Base-by-base conservation (phyloP, 1,284 basidiomycete species). In the Lignosus rhinocerotis region DNA sequence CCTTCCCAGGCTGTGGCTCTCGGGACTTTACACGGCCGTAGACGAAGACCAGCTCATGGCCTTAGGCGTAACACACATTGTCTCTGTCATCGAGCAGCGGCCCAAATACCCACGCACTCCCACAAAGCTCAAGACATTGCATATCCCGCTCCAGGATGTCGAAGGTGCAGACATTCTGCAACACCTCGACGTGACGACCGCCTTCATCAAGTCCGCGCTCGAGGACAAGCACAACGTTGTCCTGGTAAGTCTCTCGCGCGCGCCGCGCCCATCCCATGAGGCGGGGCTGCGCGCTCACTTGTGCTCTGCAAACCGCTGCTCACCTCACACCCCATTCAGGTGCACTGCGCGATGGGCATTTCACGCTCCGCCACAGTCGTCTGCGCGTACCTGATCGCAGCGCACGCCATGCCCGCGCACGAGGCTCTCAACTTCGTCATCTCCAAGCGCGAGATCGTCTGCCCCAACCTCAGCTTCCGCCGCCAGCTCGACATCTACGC, bases 1-100 rank as follows among this genome's bases (percentile, higher is more conserved):
- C 65, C 67, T 82, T 0, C 82, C 86, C 6, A 80, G 84, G 16
- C 72, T 92, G 25, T 92, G 85, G 67, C 81, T 92, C 49, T 84
- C 87, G 2, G 85, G 86, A 66, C 78, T 80, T 59, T 76, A 73
- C 67, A 83, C 82, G 14, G 88, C 86, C 9, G 70, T 72, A 21
- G 72, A 83, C 65, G 69, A 72, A 12, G 73, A 76, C 7, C 76
- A 78, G 51, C 75, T 90, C 21, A 60, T 63, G 10, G 71, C 70
- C 8, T 66, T 77, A 9, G 72, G 74, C 32, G 72, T 78, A 57
- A 78, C 77, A 17, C 77, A 79, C 63, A 66, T 79, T 55, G 58
- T 79, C 21, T 75, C 75, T 14, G 68, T 75, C 41, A 53, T 76
- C 33, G 74, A 76, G 59, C 33, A 56, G 10, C 43, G 80, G 44